Conservation (phyloP, 2,329 filamentous ascomycete species). For the Leptographium procerum region DNA sequence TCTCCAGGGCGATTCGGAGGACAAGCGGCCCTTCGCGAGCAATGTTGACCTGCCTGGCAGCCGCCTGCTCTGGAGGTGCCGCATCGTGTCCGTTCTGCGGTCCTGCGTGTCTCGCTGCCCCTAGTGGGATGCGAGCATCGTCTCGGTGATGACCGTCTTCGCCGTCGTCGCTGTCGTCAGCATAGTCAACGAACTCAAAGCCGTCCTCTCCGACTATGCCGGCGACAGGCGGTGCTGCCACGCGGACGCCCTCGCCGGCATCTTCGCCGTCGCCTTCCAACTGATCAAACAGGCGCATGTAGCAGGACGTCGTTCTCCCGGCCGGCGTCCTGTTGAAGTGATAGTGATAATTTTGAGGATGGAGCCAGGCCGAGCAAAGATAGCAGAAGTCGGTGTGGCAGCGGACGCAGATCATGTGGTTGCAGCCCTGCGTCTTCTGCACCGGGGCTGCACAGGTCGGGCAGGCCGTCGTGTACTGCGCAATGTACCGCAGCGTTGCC, state of each 20-base stretch:
- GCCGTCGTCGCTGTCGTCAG: slow-evolving; percentile 31
- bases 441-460: slow-evolving; percentile 76
- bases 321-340: slow-evolving; percentile 66
- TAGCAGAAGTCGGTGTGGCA: slow-evolving; percentile 95
- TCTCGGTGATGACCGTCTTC: too few species aligned
- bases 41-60: slow-evolving; percentile 28
- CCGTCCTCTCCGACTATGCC: not conserved
- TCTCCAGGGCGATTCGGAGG: slow-evolving; percentile 35
- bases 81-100: slow-evolving; percentile 12
- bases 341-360: slow-evolving; percentile 67
- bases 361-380: slow-evolving; percentile 78
- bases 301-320: slow-evolving; percentile 53
- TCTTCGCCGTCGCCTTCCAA: slow-evolving; percentile 55
- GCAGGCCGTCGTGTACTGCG: slow-evolving; percentile 72
- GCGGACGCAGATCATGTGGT: slow-evolving; percentile 89
- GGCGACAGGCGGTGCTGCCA: too few species aligned
- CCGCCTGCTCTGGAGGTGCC: slow-evolving; percentile 22
- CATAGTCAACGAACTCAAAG: slow-evolving; percentile 11
- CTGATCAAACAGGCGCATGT: slow-evolving; percentile 80
- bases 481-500: slow-evolving; percentile 66
- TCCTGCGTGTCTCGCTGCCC: not conserved
- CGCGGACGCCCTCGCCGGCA: slow-evolving; percentile 25
- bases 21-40: slow-evolving; percentile 46
- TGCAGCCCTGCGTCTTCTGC: slow-evolving; percentile 89
- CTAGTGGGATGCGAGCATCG: slow-evolving; percentile 2